Conservation (phyloP, 2,329 filamentous ascomycete species). For the Penicillium sp. region DNA sequence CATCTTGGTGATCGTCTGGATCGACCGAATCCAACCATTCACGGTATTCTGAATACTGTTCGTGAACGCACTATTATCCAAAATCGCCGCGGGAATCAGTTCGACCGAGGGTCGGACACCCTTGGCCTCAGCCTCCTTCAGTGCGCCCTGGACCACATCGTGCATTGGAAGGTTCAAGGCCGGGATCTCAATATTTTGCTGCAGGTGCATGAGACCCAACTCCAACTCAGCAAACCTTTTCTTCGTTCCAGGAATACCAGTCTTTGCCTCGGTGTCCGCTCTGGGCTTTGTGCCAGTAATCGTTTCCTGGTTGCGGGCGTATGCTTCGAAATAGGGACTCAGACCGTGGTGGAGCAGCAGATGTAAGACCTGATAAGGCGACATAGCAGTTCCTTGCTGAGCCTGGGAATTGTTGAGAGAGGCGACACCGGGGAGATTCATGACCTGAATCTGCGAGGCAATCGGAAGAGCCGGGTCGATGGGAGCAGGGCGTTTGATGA, state of each 20-base stretch:
- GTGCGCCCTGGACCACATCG: constrained; percentile 76
- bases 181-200: constrained; percentile 97
- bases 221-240: constrained; percentile 95
- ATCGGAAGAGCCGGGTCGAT: constrained; percentile 80
- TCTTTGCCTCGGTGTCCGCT: constrained; percentile 83
- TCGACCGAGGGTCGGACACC: constrained; percentile 70
- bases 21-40: constrained; percentile 98
- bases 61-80: constrained; percentile 85
- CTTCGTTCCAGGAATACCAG: constrained; percentile 93
- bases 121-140: constrained; percentile 69
- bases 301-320: constrained; percentile 74
- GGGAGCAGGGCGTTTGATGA: constrained; percentile 83
- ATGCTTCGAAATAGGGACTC: constrained; percentile 95
- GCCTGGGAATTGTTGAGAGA: constrained; percentile 62
- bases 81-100: constrained; percentile 66
- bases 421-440: constrained; percentile 81
- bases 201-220: constrained; percentile 80
- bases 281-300: constrained; percentile 63
- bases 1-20: constrained; percentile 92
- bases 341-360: constrained; percentile 86
- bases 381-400: constrained; percentile 67
- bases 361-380: constrained; percentile 88
- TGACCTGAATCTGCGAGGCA: constrained; percentile 82
- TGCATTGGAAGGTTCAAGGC: constrained; percentile 84
- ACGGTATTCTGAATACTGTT: constrained; percentile 91